Base-by-base conservation (phyloP, 2,329 filamentous ascomycete genomes). In the Daldinia sp. region DNA sequence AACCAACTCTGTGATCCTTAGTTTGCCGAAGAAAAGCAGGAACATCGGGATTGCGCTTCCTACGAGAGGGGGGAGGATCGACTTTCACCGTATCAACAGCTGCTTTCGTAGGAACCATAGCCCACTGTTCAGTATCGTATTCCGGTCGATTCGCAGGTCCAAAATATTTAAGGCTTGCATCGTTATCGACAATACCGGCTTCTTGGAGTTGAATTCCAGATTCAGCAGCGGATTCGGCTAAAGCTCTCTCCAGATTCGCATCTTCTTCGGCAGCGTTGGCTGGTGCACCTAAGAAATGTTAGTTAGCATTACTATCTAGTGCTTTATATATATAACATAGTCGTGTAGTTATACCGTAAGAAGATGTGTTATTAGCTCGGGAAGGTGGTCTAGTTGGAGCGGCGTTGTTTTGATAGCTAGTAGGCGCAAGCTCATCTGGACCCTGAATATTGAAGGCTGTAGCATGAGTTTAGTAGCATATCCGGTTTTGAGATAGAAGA, bases 371-470 rank as follows among this genome's bases (percentile, higher is more conserved):
- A 67, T 86, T 86, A 50, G 85, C 82, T 77, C 88, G 81, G 23
- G 89, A 90, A 1, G 89, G 89, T n/a, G 89, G 89, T 63, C 88
- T 83, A 18, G 89, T 89, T 0, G 87, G 86, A 4, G 86, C 84
- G 30, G 80, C 81, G 7, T 79, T 78, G 39, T 79, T 80, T 64
- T 83, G 83, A 51, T 78, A 77, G 41, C 81, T 81, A 12, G 77
- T 75, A 1, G 79, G 79, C 37, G 83, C 81, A 6, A 83, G 78
- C 63, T 84, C 82, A 72, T 85, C 84, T 48, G 85, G 79, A 6
- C 84, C 82, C 67, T 89, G 86, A 67, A 90, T 84, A 70, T 85
- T 84, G 74, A 89, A 90, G 15, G 86, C 86, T 85, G 72, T 30
- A 33, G 39, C 33, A 39, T 4, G n/a, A 42, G 55, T 50, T 68